phyloP scores from a whole-genome alignment of 2,329 filamentous ascomycete genomes.

The Monilinia fructicola region DNA sequence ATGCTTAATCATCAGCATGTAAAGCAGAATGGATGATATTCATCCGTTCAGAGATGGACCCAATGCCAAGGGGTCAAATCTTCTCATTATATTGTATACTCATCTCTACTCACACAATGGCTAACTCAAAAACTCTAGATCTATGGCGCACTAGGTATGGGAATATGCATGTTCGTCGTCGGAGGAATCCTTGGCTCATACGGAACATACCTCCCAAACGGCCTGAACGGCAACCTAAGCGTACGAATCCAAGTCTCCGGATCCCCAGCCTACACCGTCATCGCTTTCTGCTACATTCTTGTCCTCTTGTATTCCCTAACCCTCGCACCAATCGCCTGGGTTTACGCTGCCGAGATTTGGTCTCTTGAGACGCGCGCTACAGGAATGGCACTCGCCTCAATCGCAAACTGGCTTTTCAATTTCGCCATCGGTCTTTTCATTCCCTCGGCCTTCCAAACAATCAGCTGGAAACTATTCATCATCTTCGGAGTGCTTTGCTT shows the following conservation, averaged over 20 bases:
- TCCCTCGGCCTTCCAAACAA: conserved; percentile 58
- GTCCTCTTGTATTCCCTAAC: conserved; percentile 65
- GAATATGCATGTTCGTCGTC: conserved; percentile 48
- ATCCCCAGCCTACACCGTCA: conserved; percentile 58
- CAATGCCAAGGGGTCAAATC: no score
- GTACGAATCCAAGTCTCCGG: conserved; percentile 54
- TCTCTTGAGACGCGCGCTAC: conserved; percentile 59
- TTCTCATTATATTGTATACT: no score
- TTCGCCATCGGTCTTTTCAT: conserved; percentile 60
- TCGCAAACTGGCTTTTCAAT: conserved; percentile 59
- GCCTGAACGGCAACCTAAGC: conserved; percentile 50
- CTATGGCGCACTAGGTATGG: conserved; percentile 46
- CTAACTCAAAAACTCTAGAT: conserved; percentile 36
- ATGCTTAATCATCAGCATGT: no score
- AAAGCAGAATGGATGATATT: no score
- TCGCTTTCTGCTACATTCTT: conserved; percentile 64
- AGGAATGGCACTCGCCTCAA: conserved; percentile 57
- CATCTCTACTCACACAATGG: background rate
- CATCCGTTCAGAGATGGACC: no score
- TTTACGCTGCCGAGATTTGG: conserved; percentile 66
- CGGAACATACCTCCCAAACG: conserved; percentile 45
- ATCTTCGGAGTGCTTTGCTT: conserved; percentile 51
- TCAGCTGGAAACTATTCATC: conserved; percentile 54
- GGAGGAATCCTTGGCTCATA: conserved; percentile 47
- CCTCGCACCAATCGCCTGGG: conserved; percentile 62